Evolutionary conservation across 257 asterid species (phyloP).

Genomic region (Phtheirospermum japonicum): DNA sequence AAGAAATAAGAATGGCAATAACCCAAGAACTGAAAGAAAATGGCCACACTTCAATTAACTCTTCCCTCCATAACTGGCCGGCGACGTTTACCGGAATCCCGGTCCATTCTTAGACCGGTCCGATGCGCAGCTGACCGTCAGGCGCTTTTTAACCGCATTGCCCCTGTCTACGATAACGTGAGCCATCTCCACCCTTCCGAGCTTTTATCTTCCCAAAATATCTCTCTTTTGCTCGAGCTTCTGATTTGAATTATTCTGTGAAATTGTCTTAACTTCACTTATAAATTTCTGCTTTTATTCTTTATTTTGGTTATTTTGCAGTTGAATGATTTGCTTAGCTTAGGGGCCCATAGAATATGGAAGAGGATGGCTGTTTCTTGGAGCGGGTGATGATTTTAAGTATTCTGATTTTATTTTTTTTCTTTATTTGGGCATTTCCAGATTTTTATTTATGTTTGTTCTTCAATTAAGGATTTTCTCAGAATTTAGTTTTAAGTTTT

Average conservation of each 20-base stretch:
- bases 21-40: slow-evolving; percentile 17
- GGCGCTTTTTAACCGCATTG: slow-evolving; percentile 71
- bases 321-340: slow-evolving; percentile 73
- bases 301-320: slow-evolving; percentile 25
- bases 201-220: slow-evolving; percentile 13
- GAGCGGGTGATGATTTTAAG: slow-evolving; percentile 52
- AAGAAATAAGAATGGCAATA: too few relatives aligned
- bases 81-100: slow-evolving; percentile 26
- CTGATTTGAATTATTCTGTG: slow-evolving; percentile 2
- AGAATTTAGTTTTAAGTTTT: slow-evolving; percentile 5
- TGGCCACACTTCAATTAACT: slow-evolving; percentile 43
- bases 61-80: slow-evolving; percentile 37
- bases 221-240: slow-evolving; percentile 20
- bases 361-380: slow-evolving; percentile 89
- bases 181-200: slow-evolving; percentile 19
- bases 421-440: not conserved
- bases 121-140: slow-evolving; percentile 64
- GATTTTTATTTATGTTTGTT: not conserved
- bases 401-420: not conserved
- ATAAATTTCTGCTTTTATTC: not conserved
- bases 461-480: slow-evolving; percentile 2
- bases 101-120: slow-evolving; percentile 33
- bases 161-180: slow-evolving; percentile 86
- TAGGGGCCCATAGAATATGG: slow-evolving; percentile 83
- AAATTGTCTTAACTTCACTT: slow-evolving; percentile 8